Evolutionary conservation across 169 alveolate species (phyloP), one percentile per base, ranked within the genome.

Genomic region (Plasmodium malariae): DNA sequence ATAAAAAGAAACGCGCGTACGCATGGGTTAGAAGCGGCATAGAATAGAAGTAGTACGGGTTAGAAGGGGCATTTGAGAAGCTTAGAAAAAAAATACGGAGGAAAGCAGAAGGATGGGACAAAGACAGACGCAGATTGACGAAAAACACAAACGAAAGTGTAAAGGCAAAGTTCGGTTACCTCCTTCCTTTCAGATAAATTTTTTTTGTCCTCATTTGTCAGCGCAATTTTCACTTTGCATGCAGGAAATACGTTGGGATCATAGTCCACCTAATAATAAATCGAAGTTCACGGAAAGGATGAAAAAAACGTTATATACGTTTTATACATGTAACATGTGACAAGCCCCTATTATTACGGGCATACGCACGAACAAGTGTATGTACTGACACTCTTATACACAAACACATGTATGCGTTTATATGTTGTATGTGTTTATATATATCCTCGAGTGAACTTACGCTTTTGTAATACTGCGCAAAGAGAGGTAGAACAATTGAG

Each of bases 401-500:
- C 26, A 62, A 3, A 62, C 32, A 34, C 11, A 62, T 34, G n/a
- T 9, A 34, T 24, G 40, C 17, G 36, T 24, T 11, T 60, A 30
- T 60, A 26, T 60, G 0, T 12, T 21, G 9, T 57, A 21, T 21
- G 3, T 5, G 3, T n/a, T 57, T n/a, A n/a, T 57, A 3, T 21
- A 12, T 19, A 7, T 21, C 40, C 40, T 17, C 49, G 26, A n/a
- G 43, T 5, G 37, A 45, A 49, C 80, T 36, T 30, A 80, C 90
- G 67, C 83, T 80, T 67, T 80, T 80, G 43, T 80, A 80, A 57
- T 65, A 70, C 87, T 87, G 93, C 37, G 88, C 94, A 67, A 94
- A 90, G 30, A 88, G 32, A 28, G 93, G 94, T 36, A 94, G 85
- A 1, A 92, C 93, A 30, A 94, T 72, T 7, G 86, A 90, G 26